phyloP scores from a whole-genome alignment of 2,329 filamentous ascomycete genomes.

The Neurospora crassa region DNA sequence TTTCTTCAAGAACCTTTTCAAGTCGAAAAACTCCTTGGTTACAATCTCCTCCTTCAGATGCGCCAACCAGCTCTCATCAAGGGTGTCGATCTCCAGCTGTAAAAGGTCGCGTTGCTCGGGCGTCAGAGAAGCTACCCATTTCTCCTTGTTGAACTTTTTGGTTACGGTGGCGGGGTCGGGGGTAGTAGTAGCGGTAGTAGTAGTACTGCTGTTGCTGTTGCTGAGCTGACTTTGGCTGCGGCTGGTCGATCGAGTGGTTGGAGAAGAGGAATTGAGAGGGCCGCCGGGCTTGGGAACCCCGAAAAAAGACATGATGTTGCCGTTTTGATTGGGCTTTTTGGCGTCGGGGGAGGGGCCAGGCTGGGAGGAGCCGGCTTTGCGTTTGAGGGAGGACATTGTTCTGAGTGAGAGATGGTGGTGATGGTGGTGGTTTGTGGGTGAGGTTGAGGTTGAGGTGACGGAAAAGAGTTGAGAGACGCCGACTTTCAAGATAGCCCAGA shows the following conservation, averaged over 20 bases:
- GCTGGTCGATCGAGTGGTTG: conserved; percentile 12
- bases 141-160: conserved; percentile 71
- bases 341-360: conserved; percentile 32
- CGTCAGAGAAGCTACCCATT: conserved; percentile 75
- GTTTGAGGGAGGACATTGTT: conserved; percentile 52
- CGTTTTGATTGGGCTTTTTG: conserved; percentile 67
- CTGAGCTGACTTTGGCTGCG: conserved; percentile 11
- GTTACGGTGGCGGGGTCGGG: conserved; percentile 23
- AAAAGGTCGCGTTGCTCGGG: conserved; percentile 75
- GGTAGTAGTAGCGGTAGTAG: conserved; percentile 13
- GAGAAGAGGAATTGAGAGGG: conserved; percentile 16
- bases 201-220: conserved; percentile 6
- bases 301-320: conserved; percentile 86
- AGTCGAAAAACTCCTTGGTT: conserved; percentile 68
- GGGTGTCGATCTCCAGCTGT: conserved; percentile 80
- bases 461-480: background rate
- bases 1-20: conserved; percentile 78
- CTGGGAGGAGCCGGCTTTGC: conserved; percentile 45
- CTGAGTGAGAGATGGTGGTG: background rate
- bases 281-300: conserved; percentile 47
- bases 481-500: background rate
- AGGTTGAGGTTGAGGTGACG: conserved; percentile 5
- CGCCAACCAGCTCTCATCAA: conserved; percentile 85
- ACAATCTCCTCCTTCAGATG: conserved; percentile 80
- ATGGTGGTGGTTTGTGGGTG: background rate